These are phyloP conservation scores for Aspergillus sp. DNA, from an alignment of 2,329 filamentous ascomycete genomes.

Conservation along the genomic window DNA sequence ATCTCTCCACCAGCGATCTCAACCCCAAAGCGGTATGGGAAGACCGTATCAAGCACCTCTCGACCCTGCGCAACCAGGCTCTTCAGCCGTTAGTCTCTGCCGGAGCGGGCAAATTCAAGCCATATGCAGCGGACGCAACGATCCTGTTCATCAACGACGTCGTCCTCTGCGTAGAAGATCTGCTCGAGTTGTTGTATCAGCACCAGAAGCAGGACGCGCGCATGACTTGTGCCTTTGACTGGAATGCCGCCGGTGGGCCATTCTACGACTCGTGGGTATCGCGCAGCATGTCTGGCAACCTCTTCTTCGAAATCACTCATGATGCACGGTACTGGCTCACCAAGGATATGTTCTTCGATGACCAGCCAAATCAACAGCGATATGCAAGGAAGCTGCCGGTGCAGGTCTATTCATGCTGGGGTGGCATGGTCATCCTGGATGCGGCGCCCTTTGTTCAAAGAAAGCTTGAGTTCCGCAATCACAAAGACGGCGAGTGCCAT, in stretches of 20 bases:
- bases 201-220: neutral
- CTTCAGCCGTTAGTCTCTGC: neutral
- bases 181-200: neutral
- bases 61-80: slow-evolving; percentile 1
- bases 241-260: neutral
- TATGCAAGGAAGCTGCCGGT: neutral
- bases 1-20: neutral
- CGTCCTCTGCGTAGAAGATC: neutral
- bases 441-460: neutral
- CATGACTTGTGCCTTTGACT: slow-evolving; percentile 5
- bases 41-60: slow-evolving; percentile 3
- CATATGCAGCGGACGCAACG: neutral
- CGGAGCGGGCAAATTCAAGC: neutral
- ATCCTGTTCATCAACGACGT: slow-evolving; percentile 5
- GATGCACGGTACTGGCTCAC: neutral
- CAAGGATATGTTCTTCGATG: slow-evolving; percentile 4
- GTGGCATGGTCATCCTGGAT: slow-evolving; percentile 1
- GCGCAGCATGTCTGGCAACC: neutral
- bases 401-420: slow-evolving; percentile 2
- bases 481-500: neutral
- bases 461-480: neutral
- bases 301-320: slow-evolving; percentile 3
- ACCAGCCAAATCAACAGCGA: neutral
- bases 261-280: slow-evolving; percentile 4
- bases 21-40: neutral